phyloP scores from a whole-genome alignment of 768 basidiomycete genomes.

The Rhodotorula kratochvilovae region DNA sequence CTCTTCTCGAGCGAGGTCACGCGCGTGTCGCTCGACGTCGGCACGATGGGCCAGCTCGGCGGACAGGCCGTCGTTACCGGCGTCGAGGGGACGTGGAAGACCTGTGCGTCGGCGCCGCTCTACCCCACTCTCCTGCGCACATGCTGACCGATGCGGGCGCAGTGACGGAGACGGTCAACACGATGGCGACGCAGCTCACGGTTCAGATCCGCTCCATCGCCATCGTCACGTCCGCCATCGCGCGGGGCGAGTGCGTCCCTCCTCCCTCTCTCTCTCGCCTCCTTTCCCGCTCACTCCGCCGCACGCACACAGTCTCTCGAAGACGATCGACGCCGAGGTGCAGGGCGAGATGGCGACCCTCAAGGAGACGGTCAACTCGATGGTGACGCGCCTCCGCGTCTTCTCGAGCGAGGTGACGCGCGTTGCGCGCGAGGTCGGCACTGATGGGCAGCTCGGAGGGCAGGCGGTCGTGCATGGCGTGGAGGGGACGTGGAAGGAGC shows the following conservation, averaged over 20 bases:
- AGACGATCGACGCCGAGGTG: slow-evolving; percentile 52
- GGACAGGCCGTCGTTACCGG: slow-evolving; percentile 47
- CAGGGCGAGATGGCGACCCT: slow-evolving; percentile 53
- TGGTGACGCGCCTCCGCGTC: slow-evolving; percentile 62
- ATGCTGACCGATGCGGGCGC: background rate
- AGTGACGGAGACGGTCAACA: slow-evolving; percentile 43
- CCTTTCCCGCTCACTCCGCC: background rate
- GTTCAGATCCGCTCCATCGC: slow-evolving; percentile 49
- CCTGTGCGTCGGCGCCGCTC: slow-evolving; percentile 45
- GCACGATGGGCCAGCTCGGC: slow-evolving; percentile 64
- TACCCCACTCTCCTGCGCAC: no score
- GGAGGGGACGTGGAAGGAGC: slow-evolving; percentile 51
- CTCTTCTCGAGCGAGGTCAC: slow-evolving; percentile 78
- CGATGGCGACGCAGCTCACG: slow-evolving; percentile 42
- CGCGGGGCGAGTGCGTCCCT: slow-evolving; percentile 33
- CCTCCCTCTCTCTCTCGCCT: background rate
- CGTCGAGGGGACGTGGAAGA: slow-evolving; percentile 58
- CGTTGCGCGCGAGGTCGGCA: slow-evolving; percentile 59
- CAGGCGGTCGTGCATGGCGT: slow-evolving; percentile 52
- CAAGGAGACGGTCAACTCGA: slow-evolving; percentile 69
- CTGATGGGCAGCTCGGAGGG: slow-evolving; percentile 48
- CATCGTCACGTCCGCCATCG: slow-evolving; percentile 40
- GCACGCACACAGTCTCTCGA: slow-evolving; percentile 42
- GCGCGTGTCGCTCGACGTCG: slow-evolving; percentile 58
- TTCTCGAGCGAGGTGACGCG: slow-evolving; percentile 77